Percentiles rank a stretch among this genome's conserved stretches.
These are phyloP conservation scores for Emiliania huxleyi DNA, from an alignment of 78 protist species.

Conservation along the genomic window DNA sequence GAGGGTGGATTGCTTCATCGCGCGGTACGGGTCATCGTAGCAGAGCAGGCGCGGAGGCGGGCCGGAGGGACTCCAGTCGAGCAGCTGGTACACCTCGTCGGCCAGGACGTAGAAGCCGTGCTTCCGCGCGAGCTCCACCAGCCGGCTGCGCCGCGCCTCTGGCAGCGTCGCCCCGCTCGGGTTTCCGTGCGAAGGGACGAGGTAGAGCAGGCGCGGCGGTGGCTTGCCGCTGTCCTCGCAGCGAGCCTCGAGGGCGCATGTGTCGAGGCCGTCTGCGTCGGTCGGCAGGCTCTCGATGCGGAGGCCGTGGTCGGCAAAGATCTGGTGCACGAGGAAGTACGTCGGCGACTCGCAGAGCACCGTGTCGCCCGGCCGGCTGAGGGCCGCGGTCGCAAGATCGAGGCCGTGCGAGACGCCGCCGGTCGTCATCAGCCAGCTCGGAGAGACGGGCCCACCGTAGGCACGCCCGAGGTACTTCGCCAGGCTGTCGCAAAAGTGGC, in stretches of 20 bases:
- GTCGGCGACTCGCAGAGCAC: background rate
- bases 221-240: too few relatives aligned
- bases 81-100: constrained; percentile 44
- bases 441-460: background rate
- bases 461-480: background rate
- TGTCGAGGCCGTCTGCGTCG: background rate
- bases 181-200: constrained; percentile 23
- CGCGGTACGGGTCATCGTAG: background rate
- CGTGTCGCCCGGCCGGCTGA: background rate
- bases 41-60: background rate
- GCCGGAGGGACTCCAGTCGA: background rate
- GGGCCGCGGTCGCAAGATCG: background rate
- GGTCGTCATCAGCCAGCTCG: background rate
- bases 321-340: constrained; percentile 29
- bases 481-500: background rate
- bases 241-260: background rate
- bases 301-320: background rate
- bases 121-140: background rate
- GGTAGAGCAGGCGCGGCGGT: background rate
- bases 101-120: background rate
- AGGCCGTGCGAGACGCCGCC: constrained; percentile 6
- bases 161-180: constrained; percentile 29
- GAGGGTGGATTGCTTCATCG: background rate
- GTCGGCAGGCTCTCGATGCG: background rate
- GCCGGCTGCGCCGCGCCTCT: background rate